These are phyloP conservation scores for Sungouiella blattae DNA, from an alignment of 805 yeast species.

Conservation along the genomic window DNA sequence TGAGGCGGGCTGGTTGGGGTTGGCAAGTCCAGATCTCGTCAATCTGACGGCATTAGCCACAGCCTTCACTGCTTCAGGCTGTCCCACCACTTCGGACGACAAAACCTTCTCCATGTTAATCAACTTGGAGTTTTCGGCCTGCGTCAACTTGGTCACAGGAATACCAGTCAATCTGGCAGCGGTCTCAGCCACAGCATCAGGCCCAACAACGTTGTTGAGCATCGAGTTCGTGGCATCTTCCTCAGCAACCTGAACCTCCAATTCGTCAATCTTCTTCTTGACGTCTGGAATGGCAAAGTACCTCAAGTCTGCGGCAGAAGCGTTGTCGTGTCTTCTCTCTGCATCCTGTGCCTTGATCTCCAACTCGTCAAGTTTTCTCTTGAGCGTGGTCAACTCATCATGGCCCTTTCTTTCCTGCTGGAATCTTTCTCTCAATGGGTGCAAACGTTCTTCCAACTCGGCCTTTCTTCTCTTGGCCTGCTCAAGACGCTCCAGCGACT, in stretches of 20 bases:
- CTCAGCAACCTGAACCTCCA: slow-evolving; percentile 75
- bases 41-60: slow-evolving; percentile 93
- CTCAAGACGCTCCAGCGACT: slow-evolving; percentile 82
- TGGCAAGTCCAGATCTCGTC: slow-evolving; percentile 89
- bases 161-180: slow-evolving; percentile 96
- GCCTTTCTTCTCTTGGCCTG: slow-evolving; percentile 78
- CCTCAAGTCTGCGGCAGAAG: slow-evolving; percentile 91
- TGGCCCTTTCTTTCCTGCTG: slow-evolving; percentile 86
- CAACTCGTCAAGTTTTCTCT: slow-evolving; percentile 87
- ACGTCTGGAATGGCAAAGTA: slow-evolving; percentile 97
- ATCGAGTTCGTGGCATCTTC: slow-evolving; percentile 67
- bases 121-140: slow-evolving; percentile 90
- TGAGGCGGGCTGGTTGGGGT: slow-evolving; percentile 95
- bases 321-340: slow-evolving; percentile 93
- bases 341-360: slow-evolving; percentile 94
- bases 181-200: slow-evolving; percentile 90
- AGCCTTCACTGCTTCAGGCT: slow-evolving; percentile 91
- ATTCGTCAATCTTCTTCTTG: slow-evolving; percentile 64
- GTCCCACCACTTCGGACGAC: slow-evolving; percentile 86
- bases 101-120: slow-evolving; percentile 91
- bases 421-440: slow-evolving; percentile 82
- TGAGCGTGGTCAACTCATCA: slow-evolving; percentile 83
- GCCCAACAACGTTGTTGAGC: slow-evolving; percentile 85
- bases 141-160: slow-evolving; percentile 90
- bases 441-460: slow-evolving; percentile 76